Conservation (phyloP, 176 grass and related monocot genomes). For the Leersia perrieri region DNA sequence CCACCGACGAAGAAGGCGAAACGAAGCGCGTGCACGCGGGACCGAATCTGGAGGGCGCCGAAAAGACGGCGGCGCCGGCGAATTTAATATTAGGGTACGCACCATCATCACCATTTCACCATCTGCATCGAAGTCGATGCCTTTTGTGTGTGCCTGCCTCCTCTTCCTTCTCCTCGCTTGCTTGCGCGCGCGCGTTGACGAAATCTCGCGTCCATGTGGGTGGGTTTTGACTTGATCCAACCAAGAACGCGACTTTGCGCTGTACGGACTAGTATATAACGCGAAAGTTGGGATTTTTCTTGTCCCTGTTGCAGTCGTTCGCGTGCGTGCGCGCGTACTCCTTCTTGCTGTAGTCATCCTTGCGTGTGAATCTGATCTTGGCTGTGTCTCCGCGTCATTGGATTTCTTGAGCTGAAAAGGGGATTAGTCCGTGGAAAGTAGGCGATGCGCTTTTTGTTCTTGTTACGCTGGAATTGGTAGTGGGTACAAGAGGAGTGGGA, state of each 20-base stretch:
- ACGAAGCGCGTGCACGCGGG: neutral
- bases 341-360: slow-evolving; percentile 20
- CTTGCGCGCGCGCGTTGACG: slow-evolving; percentile 29
- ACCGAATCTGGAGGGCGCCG: slow-evolving; percentile 23
- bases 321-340: slow-evolving; percentile 13
- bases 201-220: slow-evolving; percentile 35
- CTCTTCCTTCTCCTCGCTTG: neutral
- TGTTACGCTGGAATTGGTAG: slow-evolving; percentile 8
- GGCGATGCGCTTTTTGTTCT: neutral
- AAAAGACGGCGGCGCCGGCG: neutral
- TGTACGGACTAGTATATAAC: neutral
- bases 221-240: slow-evolving; percentile 42
- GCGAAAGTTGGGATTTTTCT: neutral
- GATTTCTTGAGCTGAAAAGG: neutral
- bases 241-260: slow-evolving; percentile 41
- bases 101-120: neutral
- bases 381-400: neutral
- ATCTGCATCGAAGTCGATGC: neutral
- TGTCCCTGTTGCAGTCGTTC: neutral
- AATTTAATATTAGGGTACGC: neutral
- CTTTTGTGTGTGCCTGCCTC: no score
- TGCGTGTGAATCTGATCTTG: slow-evolving; percentile 30
- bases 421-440: neutral
- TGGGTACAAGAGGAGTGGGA: neutral
- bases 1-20: neutral